These are phyloP conservation scores for Diaporthe citrichinensis DNA, from an alignment of 2,329 filamentous ascomycete genomes.

Conservation along the genomic window DNA sequence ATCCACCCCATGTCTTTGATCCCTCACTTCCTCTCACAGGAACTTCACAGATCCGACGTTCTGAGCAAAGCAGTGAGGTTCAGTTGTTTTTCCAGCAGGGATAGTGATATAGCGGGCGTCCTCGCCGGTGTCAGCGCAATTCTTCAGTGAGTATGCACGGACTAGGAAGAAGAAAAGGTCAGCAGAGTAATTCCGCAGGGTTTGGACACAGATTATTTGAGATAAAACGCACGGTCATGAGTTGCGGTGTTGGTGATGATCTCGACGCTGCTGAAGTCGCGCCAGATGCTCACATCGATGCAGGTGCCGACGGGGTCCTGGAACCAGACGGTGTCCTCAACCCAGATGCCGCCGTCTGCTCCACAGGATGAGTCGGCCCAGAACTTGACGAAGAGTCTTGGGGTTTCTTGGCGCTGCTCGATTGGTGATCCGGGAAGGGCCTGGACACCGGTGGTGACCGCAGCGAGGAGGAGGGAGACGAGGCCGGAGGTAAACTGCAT, in stretches of 20 bases:
- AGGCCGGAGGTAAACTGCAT: slow-evolving; percentile 20
- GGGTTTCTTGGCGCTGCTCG: slow-evolving; percentile 14
- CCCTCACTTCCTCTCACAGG: neutral
- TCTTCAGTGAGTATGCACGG: neutral
- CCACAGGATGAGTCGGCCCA: slow-evolving; percentile 7
- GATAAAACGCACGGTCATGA: neutral
- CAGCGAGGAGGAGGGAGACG: slow-evolving; percentile 19
- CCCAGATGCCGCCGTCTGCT: neutral
- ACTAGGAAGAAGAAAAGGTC: neutral
- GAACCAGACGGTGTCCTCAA: slow-evolving; percentile 13
- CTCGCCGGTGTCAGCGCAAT: neutral
- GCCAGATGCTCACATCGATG: slow-evolving; percentile 6
- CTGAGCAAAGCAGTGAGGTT: neutral
- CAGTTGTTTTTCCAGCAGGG: neutral
- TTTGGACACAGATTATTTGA: neutral
- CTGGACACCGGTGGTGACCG: slow-evolving; percentile 11
- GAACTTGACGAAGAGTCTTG: slow-evolving; percentile 2
- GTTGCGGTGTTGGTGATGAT: neutral
- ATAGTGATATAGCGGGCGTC: neutral
- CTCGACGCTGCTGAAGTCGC: neutral
- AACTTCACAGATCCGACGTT: slow-evolving; percentile 2
- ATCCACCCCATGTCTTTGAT: too few relatives aligned
- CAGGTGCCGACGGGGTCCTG: neutral
- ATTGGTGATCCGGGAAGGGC: neutral
- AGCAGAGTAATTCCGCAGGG: neutral